These are phyloP conservation scores for Cyclostephanos invisitatus DNA, from an alignment of 108 stramenopile species.

Conservation along the genomic window DNA sequence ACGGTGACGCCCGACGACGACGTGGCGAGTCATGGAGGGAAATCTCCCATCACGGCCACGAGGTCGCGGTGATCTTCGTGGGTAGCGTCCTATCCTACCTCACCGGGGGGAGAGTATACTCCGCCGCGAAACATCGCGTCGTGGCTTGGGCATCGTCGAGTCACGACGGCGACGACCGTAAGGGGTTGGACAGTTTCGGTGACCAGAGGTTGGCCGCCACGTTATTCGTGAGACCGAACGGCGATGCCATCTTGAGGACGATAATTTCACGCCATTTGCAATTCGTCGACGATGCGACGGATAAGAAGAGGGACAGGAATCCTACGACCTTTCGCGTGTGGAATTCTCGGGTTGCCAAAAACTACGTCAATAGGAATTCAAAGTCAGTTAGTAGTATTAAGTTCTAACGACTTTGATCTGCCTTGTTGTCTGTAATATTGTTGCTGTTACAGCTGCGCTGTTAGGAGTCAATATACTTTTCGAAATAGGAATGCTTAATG, in stretches of 20 bases:
- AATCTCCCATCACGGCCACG: slow-evolving; percentile 66
- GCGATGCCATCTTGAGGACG: slow-evolving; percentile 46
- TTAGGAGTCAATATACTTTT: neutral
- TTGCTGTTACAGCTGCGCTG: neutral
- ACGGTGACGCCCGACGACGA: neutral
- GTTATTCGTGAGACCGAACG: slow-evolving; percentile 75
- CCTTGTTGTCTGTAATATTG: neutral
- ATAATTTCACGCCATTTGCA: slow-evolving; percentile 47
- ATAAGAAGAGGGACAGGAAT: slow-evolving; percentile 9
- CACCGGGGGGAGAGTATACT: slow-evolving; percentile 54
- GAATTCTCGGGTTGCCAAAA: slow-evolving; percentile 45
- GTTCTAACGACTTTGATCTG: neutral
- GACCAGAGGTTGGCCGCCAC: slow-evolving; percentile 63
- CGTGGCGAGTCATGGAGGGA: slow-evolving; percentile 50
- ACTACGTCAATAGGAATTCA: slow-evolving; percentile 43
- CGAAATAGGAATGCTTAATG: neutral
- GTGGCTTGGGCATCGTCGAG: slow-evolving; percentile 22
- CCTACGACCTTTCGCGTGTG: slow-evolving; percentile 36
- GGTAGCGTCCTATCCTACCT: slow-evolving; percentile 74
- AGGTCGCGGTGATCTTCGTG: slow-evolving; percentile 71
- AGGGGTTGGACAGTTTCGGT: neutral
- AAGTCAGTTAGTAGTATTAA: slow-evolving; percentile 6
- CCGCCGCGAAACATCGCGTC: slow-evolving; percentile 72
- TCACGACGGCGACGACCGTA: neutral
- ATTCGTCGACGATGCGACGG: slow-evolving; percentile 10